A percentile compares a stretch with the other conserved stretches of the same genome.
Conservation (phyloP, 2,329 filamentous ascomycete genomes). For the Akanthomyces lecanii region DNA sequence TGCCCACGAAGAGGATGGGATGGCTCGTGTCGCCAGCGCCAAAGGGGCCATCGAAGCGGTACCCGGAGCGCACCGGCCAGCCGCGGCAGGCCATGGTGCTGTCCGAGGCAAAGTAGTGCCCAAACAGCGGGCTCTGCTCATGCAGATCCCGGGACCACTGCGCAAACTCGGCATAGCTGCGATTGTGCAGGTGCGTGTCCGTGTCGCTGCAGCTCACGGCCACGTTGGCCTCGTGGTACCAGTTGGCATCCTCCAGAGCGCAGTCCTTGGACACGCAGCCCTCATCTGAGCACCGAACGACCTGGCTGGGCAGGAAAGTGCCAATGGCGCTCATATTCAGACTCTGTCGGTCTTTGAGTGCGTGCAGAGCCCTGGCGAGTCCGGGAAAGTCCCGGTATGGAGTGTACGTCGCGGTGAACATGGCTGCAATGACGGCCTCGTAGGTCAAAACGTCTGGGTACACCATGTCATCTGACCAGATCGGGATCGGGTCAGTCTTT, state of each 20-base stretch:
- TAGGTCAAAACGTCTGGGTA: not conserved
- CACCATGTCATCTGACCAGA: not conserved
- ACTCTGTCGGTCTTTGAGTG: not conserved
- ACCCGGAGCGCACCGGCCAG: not conserved
- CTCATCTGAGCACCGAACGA: not conserved
- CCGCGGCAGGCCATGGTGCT: constrained; percentile 2
- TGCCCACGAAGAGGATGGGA: not conserved
- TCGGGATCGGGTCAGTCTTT: not conserved
- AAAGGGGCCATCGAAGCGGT: not conserved
- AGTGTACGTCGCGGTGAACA: not conserved
- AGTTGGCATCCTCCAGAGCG: not conserved
- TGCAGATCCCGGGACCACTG: not conserved
- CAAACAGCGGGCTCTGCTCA: not conserved
- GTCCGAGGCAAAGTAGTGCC: not conserved
- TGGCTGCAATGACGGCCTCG: not conserved
- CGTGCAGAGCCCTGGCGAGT: not conserved
- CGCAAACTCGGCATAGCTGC: not conserved
- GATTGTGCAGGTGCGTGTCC: not conserved
- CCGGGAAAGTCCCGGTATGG: not conserved
- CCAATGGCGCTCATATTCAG: not conserved
- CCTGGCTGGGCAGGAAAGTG: not conserved
- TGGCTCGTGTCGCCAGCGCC: not conserved
- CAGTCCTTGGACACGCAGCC: not conserved
- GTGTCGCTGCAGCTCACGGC: constrained; percentile 4
- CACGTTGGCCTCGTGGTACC: constrained; percentile 5